Evolutionary conservation across 2,329 filamentous ascomycete genomes (phyloP).

Genomic region (Penicillium freii): DNA sequence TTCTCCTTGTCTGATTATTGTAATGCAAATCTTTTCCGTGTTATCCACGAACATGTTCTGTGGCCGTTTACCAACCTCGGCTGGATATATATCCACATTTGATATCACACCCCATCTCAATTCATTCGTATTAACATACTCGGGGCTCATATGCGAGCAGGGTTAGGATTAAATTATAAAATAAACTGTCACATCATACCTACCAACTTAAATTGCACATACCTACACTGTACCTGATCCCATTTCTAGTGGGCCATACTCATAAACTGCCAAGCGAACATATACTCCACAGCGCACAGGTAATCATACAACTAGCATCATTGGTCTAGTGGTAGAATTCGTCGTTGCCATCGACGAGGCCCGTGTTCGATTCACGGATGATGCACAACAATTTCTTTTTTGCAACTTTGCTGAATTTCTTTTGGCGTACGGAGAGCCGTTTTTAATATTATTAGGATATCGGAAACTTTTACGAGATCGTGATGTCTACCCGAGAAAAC

Average conservation of each 20-base stretch:
- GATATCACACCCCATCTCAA: background rate
- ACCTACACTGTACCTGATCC: background rate
- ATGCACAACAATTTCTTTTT: constrained; percentile 34
- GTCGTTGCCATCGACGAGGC: constrained; percentile 46
- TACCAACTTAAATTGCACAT: background rate
- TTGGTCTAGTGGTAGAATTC: constrained; percentile 45
- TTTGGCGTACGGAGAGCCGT: background rate
- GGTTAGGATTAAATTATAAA: no score
- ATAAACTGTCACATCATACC: background rate
- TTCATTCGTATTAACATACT: background rate
- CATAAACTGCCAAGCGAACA: background rate
- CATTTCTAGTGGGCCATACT: background rate
- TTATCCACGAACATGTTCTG: background rate
- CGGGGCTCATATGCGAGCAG: background rate
- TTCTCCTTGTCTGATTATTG: background rate
- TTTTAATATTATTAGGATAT: background rate
- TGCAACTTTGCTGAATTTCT: background rate
- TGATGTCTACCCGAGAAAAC: background rate
- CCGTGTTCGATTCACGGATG: constrained; percentile 50
- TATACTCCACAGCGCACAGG: fast-evolving
- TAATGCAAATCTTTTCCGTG: background rate
- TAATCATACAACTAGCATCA: constrained; percentile 30
- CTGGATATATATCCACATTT: background rate
- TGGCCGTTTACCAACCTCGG: no score
- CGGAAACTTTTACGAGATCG: background rate